A percentile compares a stretch with the other conserved stretches of the same genome.
These are phyloP conservation scores for Hexamita inflata DNA, from an alignment of 208 protist genomes.

Conservation along the genomic window DNA sequence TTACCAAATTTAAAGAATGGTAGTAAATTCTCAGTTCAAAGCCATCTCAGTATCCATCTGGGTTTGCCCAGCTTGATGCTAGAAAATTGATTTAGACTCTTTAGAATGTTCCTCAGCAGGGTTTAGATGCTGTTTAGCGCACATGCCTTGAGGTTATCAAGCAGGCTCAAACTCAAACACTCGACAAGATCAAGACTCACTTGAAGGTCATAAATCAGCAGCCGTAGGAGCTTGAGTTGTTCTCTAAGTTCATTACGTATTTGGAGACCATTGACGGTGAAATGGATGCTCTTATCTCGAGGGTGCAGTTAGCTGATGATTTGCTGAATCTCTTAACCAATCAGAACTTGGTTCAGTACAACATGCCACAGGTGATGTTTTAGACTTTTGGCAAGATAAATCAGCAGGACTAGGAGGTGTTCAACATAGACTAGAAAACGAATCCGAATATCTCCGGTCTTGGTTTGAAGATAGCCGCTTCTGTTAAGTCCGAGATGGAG, in stretches of 20 bases:
- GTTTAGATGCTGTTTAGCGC: constrained; percentile 3
- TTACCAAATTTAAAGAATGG: constrained; percentile 6
- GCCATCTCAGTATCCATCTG: not conserved
- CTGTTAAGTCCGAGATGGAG: not conserved
- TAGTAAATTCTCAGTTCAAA: not conserved
- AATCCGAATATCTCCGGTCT: constrained; percentile 2
- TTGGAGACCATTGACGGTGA: not conserved
- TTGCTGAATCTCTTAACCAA: not conserved
- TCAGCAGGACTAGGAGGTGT: not conserved
- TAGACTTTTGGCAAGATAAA: not conserved
- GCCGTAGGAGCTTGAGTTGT: not conserved
- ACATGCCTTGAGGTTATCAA: not conserved
- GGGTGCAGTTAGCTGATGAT: constrained; percentile 13
- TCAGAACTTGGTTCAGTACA: not conserved
- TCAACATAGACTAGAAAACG: not conserved
- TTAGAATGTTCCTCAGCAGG: not conserved
- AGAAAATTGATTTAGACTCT: constrained; percentile 4
- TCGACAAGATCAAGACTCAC: not conserved
- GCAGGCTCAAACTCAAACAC: not conserved
- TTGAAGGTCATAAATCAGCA: not conserved
- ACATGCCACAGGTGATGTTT: not conserved
- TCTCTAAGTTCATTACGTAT: not conserved
- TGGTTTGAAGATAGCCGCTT: not conserved
- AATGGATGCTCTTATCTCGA: not conserved
- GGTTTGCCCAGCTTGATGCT: constrained; percentile 18